Percentiles rank a stretch among this genome's conserved stretches.
These are phyloP conservation scores for Pisolithus tinctorius DNA, from an alignment of 768 basidiomycete genomes.

Conservation along the genomic window DNA sequence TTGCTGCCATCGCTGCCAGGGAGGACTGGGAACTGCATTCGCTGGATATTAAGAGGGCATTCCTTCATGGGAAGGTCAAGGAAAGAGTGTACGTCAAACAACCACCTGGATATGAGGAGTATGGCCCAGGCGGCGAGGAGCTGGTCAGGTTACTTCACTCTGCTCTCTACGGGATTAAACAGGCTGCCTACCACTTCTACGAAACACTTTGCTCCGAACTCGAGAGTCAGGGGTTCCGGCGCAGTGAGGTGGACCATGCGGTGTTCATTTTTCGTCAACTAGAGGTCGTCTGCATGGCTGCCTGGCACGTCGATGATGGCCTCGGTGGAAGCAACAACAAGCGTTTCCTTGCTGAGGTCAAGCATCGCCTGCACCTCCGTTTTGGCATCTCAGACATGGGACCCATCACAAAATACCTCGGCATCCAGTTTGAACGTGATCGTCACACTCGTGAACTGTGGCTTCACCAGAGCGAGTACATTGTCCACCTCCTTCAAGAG, in stretches of 20 bases:
- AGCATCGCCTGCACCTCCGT: background rate
- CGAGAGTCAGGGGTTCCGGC: background rate
- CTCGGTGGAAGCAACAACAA: no score
- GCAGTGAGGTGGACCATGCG: background rate
- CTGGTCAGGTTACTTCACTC: background rate
- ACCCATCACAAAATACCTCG: no score
- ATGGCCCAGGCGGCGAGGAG: background rate
- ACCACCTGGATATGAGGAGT: slow-evolving; percentile 24
- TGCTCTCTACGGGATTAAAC: no score
- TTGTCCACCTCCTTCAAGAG: no score
- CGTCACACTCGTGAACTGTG: no score
- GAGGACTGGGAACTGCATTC: no score
- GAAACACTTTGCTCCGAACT: slow-evolving; percentile 2
- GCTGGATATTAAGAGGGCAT: no score
- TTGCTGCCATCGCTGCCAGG: no score
- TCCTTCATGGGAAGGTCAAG: slow-evolving; percentile 2
- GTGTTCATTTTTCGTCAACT: background rate
- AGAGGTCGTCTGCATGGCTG: slow-evolving; percentile 6
- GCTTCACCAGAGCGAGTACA: no score
- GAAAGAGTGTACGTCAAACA: slow-evolving; percentile 32
- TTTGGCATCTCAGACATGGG: slow-evolving; percentile 3
- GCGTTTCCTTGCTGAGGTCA: background rate
- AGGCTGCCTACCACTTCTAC: no score
- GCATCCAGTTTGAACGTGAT: no score
- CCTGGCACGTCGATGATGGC: slow-evolving; percentile 8